Evolutionary conservation across 2,329 filamentous ascomycete genomes (phyloP).

Genomic region (Aspergillus glaucus): DNA sequence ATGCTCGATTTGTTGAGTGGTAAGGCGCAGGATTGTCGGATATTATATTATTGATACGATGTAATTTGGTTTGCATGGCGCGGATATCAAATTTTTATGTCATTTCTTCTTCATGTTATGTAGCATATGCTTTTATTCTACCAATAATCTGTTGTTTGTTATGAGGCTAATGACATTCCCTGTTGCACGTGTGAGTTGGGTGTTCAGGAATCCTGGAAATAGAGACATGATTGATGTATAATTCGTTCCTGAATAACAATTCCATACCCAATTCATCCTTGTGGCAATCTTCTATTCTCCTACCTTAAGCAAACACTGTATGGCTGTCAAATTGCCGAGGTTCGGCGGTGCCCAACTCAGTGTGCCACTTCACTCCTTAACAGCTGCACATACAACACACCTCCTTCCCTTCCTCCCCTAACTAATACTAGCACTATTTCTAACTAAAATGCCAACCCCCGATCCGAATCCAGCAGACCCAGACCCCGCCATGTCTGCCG

Average conservation of each 20-base stretch:
- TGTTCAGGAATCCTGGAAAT: too few species aligned
- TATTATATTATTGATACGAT: conserved; percentile 20
- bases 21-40: conserved; percentile 15
- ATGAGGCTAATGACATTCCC: neutral
- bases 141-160: neutral
- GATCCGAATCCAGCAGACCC: conserved; percentile 1
- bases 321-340: neutral
- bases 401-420: neutral
- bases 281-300: neutral
- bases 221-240: neutral
- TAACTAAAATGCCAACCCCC: neutral
- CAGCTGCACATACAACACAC: neutral
- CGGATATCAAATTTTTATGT: conserved; percentile 9
- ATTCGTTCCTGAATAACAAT: too few species aligned
- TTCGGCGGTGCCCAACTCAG: neutral
- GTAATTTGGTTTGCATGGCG: conserved; percentile 20
- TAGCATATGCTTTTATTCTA: conserved; percentile 1
- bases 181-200: too few species aligned
- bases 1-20: conserved; percentile 12
- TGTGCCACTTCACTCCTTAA: neutral
- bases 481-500: conserved; percentile 7
- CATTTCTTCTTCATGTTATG: conserved; percentile 3
- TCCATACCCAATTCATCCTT: too few species aligned
- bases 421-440: neutral
- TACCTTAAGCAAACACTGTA: neutral